phyloP scores from a whole-genome alignment of 768 basidiomycete species.

The Daedaleopsis sinensis region DNA sequence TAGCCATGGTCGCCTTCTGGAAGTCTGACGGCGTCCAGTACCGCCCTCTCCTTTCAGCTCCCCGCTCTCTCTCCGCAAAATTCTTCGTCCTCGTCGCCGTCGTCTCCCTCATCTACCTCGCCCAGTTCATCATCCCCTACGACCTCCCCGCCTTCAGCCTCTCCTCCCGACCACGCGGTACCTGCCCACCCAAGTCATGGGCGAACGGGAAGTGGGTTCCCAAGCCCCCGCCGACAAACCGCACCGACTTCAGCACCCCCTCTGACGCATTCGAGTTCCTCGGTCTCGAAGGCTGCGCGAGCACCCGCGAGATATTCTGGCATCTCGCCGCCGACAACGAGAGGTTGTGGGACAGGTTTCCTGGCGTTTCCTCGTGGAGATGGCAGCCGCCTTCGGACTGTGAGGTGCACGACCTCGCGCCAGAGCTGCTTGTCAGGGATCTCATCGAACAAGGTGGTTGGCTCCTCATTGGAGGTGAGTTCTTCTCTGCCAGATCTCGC shows the following conservation, averaged over 20 bases:
- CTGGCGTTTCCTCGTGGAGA: constrained; percentile 50
- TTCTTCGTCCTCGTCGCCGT: constrained; percentile 13
- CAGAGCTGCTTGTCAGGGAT: constrained; percentile 51
- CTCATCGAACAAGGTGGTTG: constrained; percentile 73
- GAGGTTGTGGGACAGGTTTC: constrained; percentile 55
- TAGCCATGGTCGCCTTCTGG: constrained; percentile 15
- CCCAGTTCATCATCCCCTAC: constrained; percentile 14
- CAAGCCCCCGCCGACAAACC: constrained; percentile 36
- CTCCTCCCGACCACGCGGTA: constrained; percentile 11
- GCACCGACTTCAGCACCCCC: constrained; percentile 11
- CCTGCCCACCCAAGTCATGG: constrained; percentile 41
- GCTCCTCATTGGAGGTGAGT: constrained; percentile 64
- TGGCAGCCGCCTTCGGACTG: constrained; percentile 57
- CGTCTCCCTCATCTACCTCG: constrained; percentile 7
- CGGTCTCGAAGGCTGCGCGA: constrained; percentile 66
- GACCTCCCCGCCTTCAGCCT: constrained; percentile 7
- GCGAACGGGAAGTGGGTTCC: constrained; percentile 45
- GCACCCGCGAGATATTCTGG: constrained; percentile 63
- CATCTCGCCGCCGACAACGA: constrained; percentile 58
- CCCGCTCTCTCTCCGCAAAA: constrained; percentile 15
- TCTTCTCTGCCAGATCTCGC: neutral
- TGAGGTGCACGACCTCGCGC: constrained; percentile 42
- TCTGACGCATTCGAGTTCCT: constrained; percentile 53
- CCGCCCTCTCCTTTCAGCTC: constrained; percentile 13
- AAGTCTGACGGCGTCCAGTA: constrained; percentile 15